These are phyloP conservation scores for Amylocarpus encephaloides DNA, from an alignment of 2,329 filamentous ascomycete genomes.

Conservation along the genomic window DNA sequence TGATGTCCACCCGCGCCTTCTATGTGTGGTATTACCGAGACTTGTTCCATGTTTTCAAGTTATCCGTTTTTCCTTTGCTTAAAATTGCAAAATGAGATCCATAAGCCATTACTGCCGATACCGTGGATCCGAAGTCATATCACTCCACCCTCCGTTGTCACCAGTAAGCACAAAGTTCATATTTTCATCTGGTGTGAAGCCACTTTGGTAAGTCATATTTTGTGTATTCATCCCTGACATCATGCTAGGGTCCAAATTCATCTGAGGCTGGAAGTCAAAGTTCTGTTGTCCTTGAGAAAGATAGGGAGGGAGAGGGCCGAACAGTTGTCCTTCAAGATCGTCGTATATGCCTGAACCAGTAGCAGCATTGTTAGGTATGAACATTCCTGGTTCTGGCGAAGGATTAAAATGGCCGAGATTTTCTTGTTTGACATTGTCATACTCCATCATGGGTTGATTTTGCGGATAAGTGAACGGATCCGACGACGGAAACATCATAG, in stretches of 20 bases:
- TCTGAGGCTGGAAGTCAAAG: conserved; percentile 18
- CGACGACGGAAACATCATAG: conserved; percentile 73
- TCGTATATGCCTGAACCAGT: conserved; percentile 35
- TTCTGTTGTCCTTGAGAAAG: conserved; percentile 35
- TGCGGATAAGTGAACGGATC: conserved; percentile 74
- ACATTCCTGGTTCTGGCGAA: conserved; percentile 17
- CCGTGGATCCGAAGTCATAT: conserved; percentile 18
- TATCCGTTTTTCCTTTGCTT: background rate
- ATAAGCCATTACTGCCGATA: conserved; percentile 1
- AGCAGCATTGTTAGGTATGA: conserved; percentile 25
- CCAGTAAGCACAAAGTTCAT: conserved; percentile 27
- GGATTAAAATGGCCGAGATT: conserved; percentile 9
- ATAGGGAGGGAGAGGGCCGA: conserved; percentile 65
- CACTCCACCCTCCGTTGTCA: conserved; percentile 23
- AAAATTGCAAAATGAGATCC: background rate
- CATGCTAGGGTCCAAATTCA: conserved; percentile 9
- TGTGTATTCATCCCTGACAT: conserved; percentile 14
- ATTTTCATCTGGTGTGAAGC: conserved; percentile 17
- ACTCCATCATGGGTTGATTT: conserved; percentile 64
- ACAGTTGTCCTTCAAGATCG: conserved; percentile 67
- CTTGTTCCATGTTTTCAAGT: no score
- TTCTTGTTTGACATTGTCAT: conserved; percentile 36
- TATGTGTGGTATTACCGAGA: no score
- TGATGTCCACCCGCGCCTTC: no score
- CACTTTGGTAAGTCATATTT: conserved; percentile 19